Base-by-base conservation (phyloP, 768 basidiomycete genomes). In the Leucocoprinus birnbaumii region DNA sequence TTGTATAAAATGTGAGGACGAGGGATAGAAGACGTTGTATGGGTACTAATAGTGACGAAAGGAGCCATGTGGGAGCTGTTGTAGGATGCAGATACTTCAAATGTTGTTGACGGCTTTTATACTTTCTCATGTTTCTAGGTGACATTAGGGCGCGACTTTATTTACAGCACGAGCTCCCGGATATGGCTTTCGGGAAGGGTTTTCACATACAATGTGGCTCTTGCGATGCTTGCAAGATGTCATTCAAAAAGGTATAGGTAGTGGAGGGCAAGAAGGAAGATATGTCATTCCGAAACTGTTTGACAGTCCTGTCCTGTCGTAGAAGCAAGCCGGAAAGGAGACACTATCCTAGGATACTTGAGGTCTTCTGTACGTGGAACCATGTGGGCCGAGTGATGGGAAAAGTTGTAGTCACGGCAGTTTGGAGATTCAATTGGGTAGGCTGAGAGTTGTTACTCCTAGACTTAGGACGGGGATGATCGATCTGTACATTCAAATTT, bases 21-120 rank as follows among this genome's bases (percentile, higher is more conserved):
- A n/a, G 79, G 79, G 10, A 57, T 59, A 1, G 78, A 80, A 6
- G 77, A 67, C 5, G 77, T 79, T 4, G 79, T 79, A 60, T 80
- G 79, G 8, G 66, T 62, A 41, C 63, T 66, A 62, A 77, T 74
- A 13, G 72, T 65, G 49, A 72, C 60, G 25, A 62, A 42, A 9
- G 67, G 59, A 44, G 62, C 48, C 68, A 68, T 67, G 53, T 27
- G n/a, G 42, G 41, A 31, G 19, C 16, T 11, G 5, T 31, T 31
- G 11, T 11, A 31, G 31, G 5, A 31, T 31, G 31, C 31, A 31
- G 6, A 31, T 31, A 5, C 31, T 31, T 31, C 6, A 31, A 11
- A 31, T n/a, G n/a, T n/a, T n/a, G 31, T 11, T 11, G 41, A 25
- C 11, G 27, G 14, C 26, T 25, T n/a, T 44, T n/a, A 53, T 11